These are phyloP conservation scores for Poa pratensis DNA, from an alignment of 176 grass and related monocot genomes.

Conservation along the genomic window DNA sequence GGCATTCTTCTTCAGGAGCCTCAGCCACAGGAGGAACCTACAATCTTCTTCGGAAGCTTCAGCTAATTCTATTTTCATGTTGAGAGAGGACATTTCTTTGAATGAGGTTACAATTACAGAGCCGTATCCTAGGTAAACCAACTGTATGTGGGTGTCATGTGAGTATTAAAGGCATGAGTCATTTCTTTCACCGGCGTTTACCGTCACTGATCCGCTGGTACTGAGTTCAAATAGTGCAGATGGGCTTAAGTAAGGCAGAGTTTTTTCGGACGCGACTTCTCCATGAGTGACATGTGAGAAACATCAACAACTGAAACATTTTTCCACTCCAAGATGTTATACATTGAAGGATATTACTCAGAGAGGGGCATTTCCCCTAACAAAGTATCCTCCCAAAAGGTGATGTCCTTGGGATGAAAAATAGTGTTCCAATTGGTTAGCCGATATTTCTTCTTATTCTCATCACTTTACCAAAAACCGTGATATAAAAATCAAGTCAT, in stretches of 20 bases:
- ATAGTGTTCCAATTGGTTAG: too few relatives aligned
- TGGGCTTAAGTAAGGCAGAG: background rate
- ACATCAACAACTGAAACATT: too few relatives aligned
- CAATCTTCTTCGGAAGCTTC: background rate
- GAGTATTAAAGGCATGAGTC: background rate
- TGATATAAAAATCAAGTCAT: too few relatives aligned
- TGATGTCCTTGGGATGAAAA: too few relatives aligned
- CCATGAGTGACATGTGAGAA: too few relatives aligned
- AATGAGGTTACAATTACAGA: background rate
- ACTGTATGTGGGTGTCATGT: background rate
- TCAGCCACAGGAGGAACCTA: background rate
- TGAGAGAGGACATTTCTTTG: background rate
- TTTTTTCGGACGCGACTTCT: too few relatives aligned
- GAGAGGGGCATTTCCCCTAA: too few relatives aligned
- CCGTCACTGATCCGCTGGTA: rapidly evolving
- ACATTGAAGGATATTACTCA: too few relatives aligned
- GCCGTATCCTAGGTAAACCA: background rate
- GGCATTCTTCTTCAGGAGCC: background rate
- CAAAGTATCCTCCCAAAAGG: too few relatives aligned
- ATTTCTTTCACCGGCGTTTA: background rate
- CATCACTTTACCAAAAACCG: too few relatives aligned
- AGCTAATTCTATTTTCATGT: background rate
- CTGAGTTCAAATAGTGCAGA: background rate
- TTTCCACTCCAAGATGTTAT: too few relatives aligned
- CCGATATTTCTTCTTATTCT: too few relatives aligned